These are phyloP conservation scores for Vicia villosa DNA, from an alignment of 306 rosid genomes.

Conservation along the genomic window DNA sequence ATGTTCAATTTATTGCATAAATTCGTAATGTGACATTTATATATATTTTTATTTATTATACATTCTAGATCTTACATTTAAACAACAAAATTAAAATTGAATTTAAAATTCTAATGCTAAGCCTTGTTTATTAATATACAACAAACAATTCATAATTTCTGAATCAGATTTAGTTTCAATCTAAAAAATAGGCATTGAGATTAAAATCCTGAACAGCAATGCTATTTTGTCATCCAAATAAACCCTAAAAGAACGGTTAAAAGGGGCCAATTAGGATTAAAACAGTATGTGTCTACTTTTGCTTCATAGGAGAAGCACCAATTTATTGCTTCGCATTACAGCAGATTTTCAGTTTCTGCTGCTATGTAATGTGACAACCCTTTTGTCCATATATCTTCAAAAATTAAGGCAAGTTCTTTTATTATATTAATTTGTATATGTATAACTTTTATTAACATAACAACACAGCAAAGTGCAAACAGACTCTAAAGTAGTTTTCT, in stretches of 20 bases:
- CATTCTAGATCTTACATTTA: neutral
- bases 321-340: neutral
- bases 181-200: neutral
- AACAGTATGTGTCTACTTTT: neutral
- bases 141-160: neutral
- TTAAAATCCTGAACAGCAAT: neutral
- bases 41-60: neutral
- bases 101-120: neutral
- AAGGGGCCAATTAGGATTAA: neutral
- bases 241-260: neutral
- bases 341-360: neutral
- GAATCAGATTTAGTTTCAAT: neutral
- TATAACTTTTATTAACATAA: neutral
- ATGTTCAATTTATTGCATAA: neutral
- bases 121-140: neutral
- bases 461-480: neutral
- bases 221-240: neutral
- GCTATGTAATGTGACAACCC: neutral
- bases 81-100: neutral
- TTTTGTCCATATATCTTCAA: slow-evolving; percentile 5
- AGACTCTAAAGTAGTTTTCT: neutral
- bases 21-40: neutral
- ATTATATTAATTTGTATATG: neutral
- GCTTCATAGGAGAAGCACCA: slow-evolving; percentile 7
- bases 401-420: neutral